Base-by-base conservation (phyloP, 257 asterid species). In the Phtheirospermum japonicum region DNA sequence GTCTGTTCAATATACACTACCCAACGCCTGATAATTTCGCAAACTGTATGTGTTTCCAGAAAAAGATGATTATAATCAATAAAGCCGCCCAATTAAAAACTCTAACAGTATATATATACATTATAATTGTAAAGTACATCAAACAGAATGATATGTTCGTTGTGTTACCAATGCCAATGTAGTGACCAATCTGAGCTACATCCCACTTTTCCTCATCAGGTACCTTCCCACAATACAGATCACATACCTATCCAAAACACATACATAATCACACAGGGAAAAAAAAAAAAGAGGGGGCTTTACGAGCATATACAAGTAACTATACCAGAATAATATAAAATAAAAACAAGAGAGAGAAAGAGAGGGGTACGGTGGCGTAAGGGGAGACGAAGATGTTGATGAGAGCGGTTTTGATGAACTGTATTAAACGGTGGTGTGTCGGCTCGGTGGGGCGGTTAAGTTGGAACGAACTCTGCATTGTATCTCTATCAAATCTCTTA, bases 101-200 rank as follows among this genome's bases (percentile, higher is more conserved):
- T 16, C 16, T 20, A 26, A n/a, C n/a, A n/a, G n/a, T 1, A 58
- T 1, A 42, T 9, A 19, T 18, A 2, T 7, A 34, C 8, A 34
- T 9, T 4, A 36, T 28, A n/a, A 23, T 12, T 32, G n/a, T 3
- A 12, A 37, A 37, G 39, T 11, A 4, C 48, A 13, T 18, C 0
- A 8, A 23, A n/a, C n/a, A n/a, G n/a, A 45, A 40, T n/a, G 45
- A 59, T 13, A 62, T 40, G 16, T 13, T 6, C 5, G 19, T 31
- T 4, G 48, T 61, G 30, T 65, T 84, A 89, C 99, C 97, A 65
- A 92, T 80, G 67, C 97, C 97, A 68, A 92, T 85, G 71, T 81
- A 90, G 79, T 92, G 99, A 67, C 99, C 96, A 75, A 92, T 92
- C 77, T 76, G 97, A 82, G 96, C 96, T 74, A 80, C 95, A 20